phyloP scores from a whole-genome alignment of 257 asterid species.

The Thymus mandschuricus region DNA sequence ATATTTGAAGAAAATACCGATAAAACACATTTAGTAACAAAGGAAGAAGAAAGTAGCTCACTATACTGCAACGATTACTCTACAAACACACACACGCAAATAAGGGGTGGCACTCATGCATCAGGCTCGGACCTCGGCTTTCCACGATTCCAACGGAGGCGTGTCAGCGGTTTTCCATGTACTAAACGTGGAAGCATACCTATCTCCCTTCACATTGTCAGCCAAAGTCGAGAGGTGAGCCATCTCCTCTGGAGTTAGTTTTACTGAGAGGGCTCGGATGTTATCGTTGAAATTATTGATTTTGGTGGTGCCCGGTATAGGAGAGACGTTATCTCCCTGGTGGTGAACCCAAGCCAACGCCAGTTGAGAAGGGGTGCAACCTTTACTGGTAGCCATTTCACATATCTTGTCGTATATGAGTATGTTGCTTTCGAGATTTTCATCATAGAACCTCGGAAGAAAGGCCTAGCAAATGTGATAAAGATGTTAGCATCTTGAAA shows the following conservation, averaged over 20 bases:
- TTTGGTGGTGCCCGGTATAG: slow-evolving; percentile 51
- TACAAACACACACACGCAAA: too few species aligned
- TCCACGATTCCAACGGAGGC: slow-evolving; percentile 34
- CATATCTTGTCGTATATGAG: slow-evolving; percentile 30
- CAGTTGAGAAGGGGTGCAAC: slow-evolving; percentile 49
- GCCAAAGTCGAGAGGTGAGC: slow-evolving; percentile 17
- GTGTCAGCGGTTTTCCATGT: slow-evolving; percentile 27
- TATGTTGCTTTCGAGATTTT: slow-evolving; percentile 45
- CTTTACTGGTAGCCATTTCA: slow-evolving; percentile 41
- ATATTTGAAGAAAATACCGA: too few species aligned
- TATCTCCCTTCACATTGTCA: slow-evolving; percentile 28
- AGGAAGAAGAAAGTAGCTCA: too few species aligned
- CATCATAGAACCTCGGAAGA: slow-evolving; percentile 38
- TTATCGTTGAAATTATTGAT: slow-evolving; percentile 33
- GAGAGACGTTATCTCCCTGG: slow-evolving; percentile 46
- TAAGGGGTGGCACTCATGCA: not conserved
- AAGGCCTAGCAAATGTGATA: slow-evolving; percentile 9
- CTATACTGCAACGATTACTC: too few species aligned
- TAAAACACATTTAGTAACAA: too few species aligned
- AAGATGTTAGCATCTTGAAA: not conserved
- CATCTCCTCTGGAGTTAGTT: slow-evolving; percentile 25
- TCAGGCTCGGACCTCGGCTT: slow-evolving; percentile 12
- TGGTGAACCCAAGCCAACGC: slow-evolving; percentile 56
- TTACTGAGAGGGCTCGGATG: slow-evolving; percentile 20
- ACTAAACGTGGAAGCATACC: slow-evolving; percentile 6